Evolutionary conservation across 768 basidiomycete species (phyloP).

Genomic region (Rhodotorula taiwanensis): DNA sequence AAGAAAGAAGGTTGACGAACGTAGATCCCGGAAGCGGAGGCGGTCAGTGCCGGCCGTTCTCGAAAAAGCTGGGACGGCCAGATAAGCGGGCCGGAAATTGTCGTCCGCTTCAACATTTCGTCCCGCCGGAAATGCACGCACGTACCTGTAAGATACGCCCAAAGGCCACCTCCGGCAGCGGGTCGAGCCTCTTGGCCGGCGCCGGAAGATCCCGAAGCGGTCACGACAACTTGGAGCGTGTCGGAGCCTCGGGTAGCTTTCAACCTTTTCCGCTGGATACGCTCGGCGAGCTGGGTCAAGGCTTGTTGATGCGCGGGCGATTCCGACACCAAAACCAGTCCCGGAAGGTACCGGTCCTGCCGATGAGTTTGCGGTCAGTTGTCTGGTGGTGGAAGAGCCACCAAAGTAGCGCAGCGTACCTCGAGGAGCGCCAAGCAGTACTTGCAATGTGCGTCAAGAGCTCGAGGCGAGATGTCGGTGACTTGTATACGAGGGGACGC

Average conservation of each 20-base stretch:
- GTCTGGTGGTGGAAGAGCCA: background rate
- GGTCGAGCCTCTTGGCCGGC: too few species aligned
- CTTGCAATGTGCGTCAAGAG: background rate
- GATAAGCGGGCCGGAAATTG: too few species aligned
- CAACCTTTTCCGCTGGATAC: constrained; percentile 19
- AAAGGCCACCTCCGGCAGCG: too few species aligned
- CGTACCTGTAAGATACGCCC: too few species aligned
- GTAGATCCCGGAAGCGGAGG: too few species aligned
- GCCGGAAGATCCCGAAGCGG: too few species aligned
- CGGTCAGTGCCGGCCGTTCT: too few species aligned
- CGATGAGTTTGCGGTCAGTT: background rate
- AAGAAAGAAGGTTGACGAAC: too few species aligned
- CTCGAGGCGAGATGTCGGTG: background rate
- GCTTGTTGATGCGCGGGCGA: background rate
- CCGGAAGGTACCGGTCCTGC: constrained; percentile 17
- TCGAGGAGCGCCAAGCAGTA: constrained; percentile 3
- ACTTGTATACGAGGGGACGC: background rate
- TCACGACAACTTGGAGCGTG: too few species aligned
- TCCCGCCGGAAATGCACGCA: too few species aligned
- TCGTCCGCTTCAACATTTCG: too few species aligned
- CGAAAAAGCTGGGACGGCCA: too few species aligned
- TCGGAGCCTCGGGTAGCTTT: constrained; percentile 8
- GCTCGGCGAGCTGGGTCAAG: constrained; percentile 12
- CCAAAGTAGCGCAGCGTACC: background rate
- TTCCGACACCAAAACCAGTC: constrained; percentile 3